Evolutionary conservation across 768 basidiomycete species (phyloP), one percentile per base, ranked within the genome.

Genomic region (Tricholoma furcatifolium): DNA sequence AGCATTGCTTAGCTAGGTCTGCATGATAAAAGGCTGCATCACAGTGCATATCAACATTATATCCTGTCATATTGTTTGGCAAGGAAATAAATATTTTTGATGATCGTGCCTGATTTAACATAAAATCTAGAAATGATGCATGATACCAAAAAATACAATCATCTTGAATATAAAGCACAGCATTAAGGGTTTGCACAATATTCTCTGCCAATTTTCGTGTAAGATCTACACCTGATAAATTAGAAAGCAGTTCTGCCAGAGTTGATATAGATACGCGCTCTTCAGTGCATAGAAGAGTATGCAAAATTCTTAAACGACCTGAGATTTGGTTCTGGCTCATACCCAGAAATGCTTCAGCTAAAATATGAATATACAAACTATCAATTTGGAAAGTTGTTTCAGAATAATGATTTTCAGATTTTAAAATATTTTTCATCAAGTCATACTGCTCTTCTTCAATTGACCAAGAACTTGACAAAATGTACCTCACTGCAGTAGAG

Each of bases 41-140:
- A 47, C 62, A 63, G 3, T 14, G 38, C 54, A 46, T 39, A 39
- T 39, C 15, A 17, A 60, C 49, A 11, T 46, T 12, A 47, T 39
- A 36, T 4, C 17, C 36, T 34, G 14, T 7, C 8, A 2, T 7
- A 39, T 17, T 6, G 10, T 47, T 14, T 8, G 6, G 15, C 4
- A 27, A 7, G 7, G 27, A 36, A 14, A 14, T 11, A 15, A 8
- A 38, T 24, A 47, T 8, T 36, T 47, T 5, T 15, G 38, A 39
- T 15, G 46, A 47, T 12, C 34, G 46, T 4, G 10, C 14, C 9
- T 50, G 43, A 54, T 46, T 43, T 43, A 60, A 63, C n/a, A 65
- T 54, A 38, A 63, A 65, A 42, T 65, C 61, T 5, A 58, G 57
- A 38, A 63, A 65, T 4, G 62, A 65, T n/a, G 58, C 45, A 42